These are phyloP conservation scores for Colletotrichum sp. DNA, from an alignment of 2,329 filamentous ascomycete genomes.

Conservation along the genomic window DNA sequence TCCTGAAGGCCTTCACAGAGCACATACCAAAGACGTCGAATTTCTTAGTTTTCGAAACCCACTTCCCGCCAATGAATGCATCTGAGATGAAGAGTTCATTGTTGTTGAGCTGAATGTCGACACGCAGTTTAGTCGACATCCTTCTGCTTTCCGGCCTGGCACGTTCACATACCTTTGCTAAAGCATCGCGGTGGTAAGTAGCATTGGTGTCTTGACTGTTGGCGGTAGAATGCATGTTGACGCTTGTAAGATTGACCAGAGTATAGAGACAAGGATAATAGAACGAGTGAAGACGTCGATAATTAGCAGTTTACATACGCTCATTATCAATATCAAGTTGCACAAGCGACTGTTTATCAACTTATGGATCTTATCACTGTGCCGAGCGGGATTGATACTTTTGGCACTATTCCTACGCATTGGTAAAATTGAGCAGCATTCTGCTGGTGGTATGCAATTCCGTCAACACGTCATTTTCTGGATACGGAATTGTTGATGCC, in stretches of 20 bases:
- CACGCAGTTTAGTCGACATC: background rate
- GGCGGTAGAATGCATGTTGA: background rate
- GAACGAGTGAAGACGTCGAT: background rate
- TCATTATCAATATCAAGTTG: background rate
- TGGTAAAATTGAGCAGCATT: background rate
- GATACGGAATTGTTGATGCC: background rate
- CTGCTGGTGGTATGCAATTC: background rate
- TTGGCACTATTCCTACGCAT: background rate
- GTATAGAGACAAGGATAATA: background rate
- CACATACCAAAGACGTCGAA: background rate
- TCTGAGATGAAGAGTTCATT: background rate
- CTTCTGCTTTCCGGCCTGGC: background rate
- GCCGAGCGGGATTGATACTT: background rate
- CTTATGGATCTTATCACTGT: background rate
- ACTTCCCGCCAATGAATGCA: background rate
- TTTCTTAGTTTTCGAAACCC: background rate
- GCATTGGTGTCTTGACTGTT: background rate
- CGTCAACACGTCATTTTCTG: background rate
- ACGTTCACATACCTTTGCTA: background rate
- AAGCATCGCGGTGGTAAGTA: background rate
- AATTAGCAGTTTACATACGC: background rate
- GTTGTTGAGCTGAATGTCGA: background rate
- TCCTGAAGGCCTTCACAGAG: background rate
- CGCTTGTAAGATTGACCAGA: background rate
- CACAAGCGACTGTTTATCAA: background rate